Conservation (phyloP, 2,329 filamentous ascomycete species). For the Fusarium marasasianum region DNA sequence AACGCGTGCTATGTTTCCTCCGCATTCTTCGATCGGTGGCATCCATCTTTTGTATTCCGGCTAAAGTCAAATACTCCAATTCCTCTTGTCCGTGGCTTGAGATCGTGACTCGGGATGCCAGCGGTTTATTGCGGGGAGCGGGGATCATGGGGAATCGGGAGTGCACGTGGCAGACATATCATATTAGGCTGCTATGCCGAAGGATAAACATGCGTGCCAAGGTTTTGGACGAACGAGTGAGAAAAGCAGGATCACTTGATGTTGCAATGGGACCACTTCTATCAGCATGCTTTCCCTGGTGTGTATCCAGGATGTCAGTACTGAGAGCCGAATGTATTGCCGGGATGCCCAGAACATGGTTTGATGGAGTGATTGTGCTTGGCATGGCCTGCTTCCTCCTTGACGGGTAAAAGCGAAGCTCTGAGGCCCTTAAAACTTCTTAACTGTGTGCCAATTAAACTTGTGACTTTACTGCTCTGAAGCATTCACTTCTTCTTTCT, state of each 20-base stretch:
- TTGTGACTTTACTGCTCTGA: rapidly evolving
- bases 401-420: background rate
- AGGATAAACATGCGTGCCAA: background rate
- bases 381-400: background rate
- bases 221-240: background rate
- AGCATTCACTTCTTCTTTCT: too few species aligned
- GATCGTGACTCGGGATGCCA: background rate
- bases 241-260: background rate
- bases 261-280: background rate
- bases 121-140: background rate
- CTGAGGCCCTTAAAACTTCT: too few species aligned
- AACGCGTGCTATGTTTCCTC: background rate
- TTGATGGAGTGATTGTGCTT: background rate
- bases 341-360: background rate
- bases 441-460: too few species aligned
- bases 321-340: background rate
- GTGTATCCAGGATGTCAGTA: background rate
- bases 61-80: background rate
- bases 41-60: background rate
- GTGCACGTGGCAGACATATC: background rate
- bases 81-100: background rate
- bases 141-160: background rate
- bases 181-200: background rate
- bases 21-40: background rate
- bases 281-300: rapidly evolving